Percentiles rank a stretch among this genome's conserved stretches.
Evolutionary conservation across 2,329 filamentous ascomycete species (phyloP).

Genomic region (Emergomyces africanus): DNA sequence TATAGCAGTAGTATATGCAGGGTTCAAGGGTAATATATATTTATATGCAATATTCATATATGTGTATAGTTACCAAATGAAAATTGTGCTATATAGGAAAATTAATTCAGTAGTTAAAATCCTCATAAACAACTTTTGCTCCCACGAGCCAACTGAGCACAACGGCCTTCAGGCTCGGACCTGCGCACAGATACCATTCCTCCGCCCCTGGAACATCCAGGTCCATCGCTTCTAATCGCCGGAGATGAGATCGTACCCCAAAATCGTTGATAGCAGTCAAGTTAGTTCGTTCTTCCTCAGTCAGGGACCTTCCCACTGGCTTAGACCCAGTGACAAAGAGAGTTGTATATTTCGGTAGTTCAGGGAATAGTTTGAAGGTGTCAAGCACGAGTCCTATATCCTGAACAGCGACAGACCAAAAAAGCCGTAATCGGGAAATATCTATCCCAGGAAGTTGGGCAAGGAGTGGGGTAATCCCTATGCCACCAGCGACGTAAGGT

Average conservation of each 20-base stretch:
- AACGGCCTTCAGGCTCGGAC: constrained; percentile 35
- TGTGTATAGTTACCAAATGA: too few species aligned
- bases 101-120: constrained; percentile 44
- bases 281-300: constrained; percentile 26
- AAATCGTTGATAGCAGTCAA: constrained; percentile 25
- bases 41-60: too few species aligned
- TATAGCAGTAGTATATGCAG: too few species aligned
- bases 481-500: constrained; percentile 61
- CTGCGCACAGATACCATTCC: constrained; percentile 50
- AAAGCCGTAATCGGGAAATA: constrained; percentile 38
- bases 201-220: constrained; percentile 25
- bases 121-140: constrained; percentile 45
- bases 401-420: constrained; percentile 53
- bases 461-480: constrained; percentile 74
- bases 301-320: constrained; percentile 6
- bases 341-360: constrained; percentile 39
- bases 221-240: constrained; percentile 39
- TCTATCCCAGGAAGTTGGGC: constrained; percentile 48
- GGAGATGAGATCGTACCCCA: constrained; percentile 25
- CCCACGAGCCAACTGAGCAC: constrained; percentile 43
- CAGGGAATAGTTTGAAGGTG: constrained; percentile 40
- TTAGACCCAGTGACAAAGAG: constrained; percentile 52
- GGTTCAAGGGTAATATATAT: too few species aligned
- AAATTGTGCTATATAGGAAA: neutral
- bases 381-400: constrained; percentile 54